Conservation (phyloP, 176 grass and related monocot genomes). For the Thinopyrum elongatum region DNA sequence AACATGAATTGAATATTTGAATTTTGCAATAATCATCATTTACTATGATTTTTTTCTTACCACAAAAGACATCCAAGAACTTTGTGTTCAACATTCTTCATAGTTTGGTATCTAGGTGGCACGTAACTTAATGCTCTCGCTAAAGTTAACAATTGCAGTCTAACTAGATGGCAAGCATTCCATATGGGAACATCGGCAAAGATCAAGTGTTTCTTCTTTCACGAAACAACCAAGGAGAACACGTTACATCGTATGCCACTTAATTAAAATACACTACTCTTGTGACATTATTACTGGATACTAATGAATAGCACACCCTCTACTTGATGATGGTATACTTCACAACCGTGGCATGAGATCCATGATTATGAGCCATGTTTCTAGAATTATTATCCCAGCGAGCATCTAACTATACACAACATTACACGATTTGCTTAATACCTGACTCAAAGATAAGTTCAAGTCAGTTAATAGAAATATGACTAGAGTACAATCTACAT, state of each 20-base stretch:
- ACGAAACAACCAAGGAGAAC: not conserved
- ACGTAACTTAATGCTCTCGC: not conserved
- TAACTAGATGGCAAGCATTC: not conserved
- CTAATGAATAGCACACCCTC: not conserved
- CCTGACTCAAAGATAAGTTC: not conserved
- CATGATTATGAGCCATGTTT: not conserved
- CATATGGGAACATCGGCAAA: not conserved
- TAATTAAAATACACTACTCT: not conserved
- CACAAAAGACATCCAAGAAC: not conserved
- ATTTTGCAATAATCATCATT: not conserved
- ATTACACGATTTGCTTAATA: not conserved
- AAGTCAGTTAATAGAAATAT: not conserved
- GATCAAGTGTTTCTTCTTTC: not conserved
- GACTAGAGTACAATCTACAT: not conserved
- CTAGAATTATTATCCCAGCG: not conserved
- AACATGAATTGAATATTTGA: not conserved
- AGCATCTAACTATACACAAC: not conserved
- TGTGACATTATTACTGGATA: not conserved
- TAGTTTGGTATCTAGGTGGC: not conserved
- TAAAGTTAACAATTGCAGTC: not conserved
- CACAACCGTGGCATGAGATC: not conserved
- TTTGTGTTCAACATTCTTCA: not conserved
- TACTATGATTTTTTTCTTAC: not conserved
- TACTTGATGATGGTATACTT: not conserved
- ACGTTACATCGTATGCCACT: not conserved